Percentiles rank a stretch among this genome's conserved stretches.
phyloP scores from a whole-genome alignment of 2,329 filamentous ascomycete genomes.

The Rhinocladiella similis region DNA sequence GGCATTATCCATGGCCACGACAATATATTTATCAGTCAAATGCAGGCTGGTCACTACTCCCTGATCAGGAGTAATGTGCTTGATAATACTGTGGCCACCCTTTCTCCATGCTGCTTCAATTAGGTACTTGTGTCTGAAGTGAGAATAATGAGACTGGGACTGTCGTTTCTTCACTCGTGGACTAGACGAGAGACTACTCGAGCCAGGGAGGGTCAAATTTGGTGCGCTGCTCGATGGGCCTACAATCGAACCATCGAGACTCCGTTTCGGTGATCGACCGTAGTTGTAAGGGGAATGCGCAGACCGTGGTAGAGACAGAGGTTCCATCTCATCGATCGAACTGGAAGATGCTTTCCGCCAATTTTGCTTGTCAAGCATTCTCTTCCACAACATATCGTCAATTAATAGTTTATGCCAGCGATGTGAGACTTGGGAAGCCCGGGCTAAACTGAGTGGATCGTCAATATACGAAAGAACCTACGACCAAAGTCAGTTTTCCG shows the following conservation, averaged over 20 bases:
- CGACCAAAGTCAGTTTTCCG: not conserved
- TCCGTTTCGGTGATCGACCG: conserved; percentile 22
- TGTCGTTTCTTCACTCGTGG: conserved; percentile 52
- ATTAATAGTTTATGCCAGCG: conserved; percentile 91
- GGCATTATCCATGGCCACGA: conserved; percentile 95
- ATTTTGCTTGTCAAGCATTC: conserved; percentile 92
- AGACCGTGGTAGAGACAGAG: conserved; percentile 46
- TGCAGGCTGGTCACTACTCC: conserved; percentile 96
- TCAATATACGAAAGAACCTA: conserved; percentile 96
- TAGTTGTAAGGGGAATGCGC: conserved; percentile 47
- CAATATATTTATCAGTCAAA: conserved; percentile 92
- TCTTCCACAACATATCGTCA: conserved; percentile 98
- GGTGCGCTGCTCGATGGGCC: conserved; percentile 49
- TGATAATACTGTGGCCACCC: conserved; percentile 78
- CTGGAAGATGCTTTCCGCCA: conserved; percentile 64
- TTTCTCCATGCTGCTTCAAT: conserved; percentile 96
- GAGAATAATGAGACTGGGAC: conserved; percentile 84
- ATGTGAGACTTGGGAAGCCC: conserved; percentile 93
- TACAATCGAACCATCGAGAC: conserved; percentile 24
- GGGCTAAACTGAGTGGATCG: conserved; percentile 87
- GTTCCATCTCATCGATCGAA: conserved; percentile 38
- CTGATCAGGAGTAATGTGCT: conserved; percentile 92
- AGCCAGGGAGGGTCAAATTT: conserved; percentile 43
- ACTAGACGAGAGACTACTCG: conserved; percentile 21
- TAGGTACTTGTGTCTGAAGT: conserved; percentile 96